Evolutionary conservation across 2,329 filamentous ascomycete species (phyloP).

Genomic region (Dothideomycetes sp.): DNA sequence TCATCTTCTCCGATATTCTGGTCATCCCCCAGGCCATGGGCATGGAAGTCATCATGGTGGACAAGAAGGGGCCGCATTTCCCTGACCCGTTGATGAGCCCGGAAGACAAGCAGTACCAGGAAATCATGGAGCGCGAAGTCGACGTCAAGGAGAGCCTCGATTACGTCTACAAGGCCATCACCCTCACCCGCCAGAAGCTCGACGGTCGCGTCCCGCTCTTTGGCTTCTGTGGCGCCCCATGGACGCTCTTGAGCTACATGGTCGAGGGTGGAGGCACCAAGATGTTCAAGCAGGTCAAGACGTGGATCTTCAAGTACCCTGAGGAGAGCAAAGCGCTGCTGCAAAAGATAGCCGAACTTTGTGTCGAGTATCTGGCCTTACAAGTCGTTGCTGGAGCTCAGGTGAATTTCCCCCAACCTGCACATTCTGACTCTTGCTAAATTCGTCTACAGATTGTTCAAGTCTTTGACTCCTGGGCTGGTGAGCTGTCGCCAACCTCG

Average conservation of each 20-base stretch:
- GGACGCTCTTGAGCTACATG: constrained; percentile 98
- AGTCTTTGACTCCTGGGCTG: constrained; percentile 98
- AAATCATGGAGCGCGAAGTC: constrained; percentile 67
- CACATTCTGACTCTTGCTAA: neutral
- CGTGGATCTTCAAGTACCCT: constrained; percentile 87
- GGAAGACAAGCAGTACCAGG: constrained; percentile 69
- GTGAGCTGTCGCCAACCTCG: constrained; percentile 72
- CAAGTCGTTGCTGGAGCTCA: constrained; percentile 92
- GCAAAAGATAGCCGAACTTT: constrained; percentile 86
- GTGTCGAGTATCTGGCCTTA: constrained; percentile 84
- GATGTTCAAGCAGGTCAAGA: constrained; percentile 88
- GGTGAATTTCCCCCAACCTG: constrained; percentile 33
- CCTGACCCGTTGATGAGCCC: constrained; percentile 72
- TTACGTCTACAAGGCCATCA: constrained; percentile 95
- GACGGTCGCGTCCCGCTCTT: constrained; percentile 82
- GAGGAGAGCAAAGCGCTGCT: constrained; percentile 70
- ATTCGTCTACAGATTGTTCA: constrained; percentile 58
- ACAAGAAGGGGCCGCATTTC: constrained; percentile 94
- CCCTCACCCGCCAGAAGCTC: constrained; percentile 78
- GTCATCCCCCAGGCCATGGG: constrained; percentile 97
- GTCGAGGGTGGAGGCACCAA: constrained; percentile 95
- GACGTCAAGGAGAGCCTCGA: constrained; percentile 74
- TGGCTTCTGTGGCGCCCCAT: constrained; percentile 93
- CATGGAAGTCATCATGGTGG: constrained; percentile 97
- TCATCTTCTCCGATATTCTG: constrained; percentile 98